A percentile compares a stretch with the other conserved stretches of the same genome.
phyloP scores from a whole-genome alignment of 768 basidiomycete species.

The Naganishia vaughanmartiniae region DNA sequence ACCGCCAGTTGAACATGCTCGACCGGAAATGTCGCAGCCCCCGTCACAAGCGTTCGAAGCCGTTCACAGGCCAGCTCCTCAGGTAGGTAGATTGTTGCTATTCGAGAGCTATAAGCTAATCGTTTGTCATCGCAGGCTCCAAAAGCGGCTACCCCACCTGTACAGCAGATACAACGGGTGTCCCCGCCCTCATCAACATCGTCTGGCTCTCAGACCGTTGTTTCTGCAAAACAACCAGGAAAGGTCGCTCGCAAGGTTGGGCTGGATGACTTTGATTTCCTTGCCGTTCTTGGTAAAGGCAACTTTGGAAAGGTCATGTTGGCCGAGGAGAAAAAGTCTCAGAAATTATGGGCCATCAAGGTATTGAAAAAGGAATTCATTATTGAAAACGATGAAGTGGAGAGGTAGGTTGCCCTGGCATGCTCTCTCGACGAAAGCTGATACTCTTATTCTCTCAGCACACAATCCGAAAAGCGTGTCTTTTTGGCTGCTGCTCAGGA shows the following conservation, averaged over 20 bases:
- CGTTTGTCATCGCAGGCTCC: not conserved
- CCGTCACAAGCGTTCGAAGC: conserved; percentile 9
- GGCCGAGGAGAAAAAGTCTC: conserved; percentile 93
- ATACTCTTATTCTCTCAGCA: conserved; percentile 58
- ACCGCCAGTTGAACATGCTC: conserved; percentile 15
- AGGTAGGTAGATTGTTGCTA: conserved; percentile 3
- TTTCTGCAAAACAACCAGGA: conserved; percentile 25
- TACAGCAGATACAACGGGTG: conserved; percentile 45
- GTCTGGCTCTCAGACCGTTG: conserved; percentile 26
- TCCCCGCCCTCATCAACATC: conserved; percentile 41
- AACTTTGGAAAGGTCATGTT: conserved; percentile 99
- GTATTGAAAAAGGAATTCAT: conserved; percentile 99
- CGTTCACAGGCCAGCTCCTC: conserved; percentile 20
- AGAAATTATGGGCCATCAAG: conserved; percentile 93
- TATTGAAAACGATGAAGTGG: conserved; percentile 99
- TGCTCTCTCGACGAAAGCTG: conserved; percentile 8
- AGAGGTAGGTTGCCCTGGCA: conserved; percentile 64
- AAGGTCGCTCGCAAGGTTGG: conserved; percentile 77
- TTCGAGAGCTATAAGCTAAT: not conserved
- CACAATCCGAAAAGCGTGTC: conserved; percentile 97
- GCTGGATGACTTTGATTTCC: conserved; percentile 96
- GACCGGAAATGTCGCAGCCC: conserved; percentile 33
- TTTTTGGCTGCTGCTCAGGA: conserved; percentile 95
- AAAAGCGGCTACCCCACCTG: not conserved
- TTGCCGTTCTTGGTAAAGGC: conserved; percentile 96